Conservation (phyloP, 179 eudicot genomes). For the Amaranthus tricolor region DNA sequence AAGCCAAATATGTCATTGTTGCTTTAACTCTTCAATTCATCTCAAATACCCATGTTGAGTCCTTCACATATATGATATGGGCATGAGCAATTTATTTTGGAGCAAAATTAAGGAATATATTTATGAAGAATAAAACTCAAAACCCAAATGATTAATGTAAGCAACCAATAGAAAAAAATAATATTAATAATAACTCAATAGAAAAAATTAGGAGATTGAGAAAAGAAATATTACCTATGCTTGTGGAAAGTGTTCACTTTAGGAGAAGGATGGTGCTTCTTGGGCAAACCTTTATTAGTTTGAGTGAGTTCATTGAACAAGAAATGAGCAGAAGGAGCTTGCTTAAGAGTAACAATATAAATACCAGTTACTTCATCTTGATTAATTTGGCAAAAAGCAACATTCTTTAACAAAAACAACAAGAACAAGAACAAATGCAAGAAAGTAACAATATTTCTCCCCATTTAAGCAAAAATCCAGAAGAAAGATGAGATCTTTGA, state of each 20-base stretch:
- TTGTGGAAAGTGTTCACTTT: slow-evolving; percentile 50
- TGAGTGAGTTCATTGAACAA: slow-evolving; percentile 33
- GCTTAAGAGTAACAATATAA: slow-evolving; percentile 84
- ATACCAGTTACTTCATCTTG: slow-evolving; percentile 51
- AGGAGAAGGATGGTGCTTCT: slow-evolving; percentile 37
- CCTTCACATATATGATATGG: too few relatives aligned
- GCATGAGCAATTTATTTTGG: too few relatives aligned
- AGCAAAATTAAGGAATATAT: too few relatives aligned
- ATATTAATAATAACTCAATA: background rate
- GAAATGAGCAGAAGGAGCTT: slow-evolving; percentile 60
- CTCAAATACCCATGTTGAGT: too few relatives aligned
- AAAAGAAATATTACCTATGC: slow-evolving; percentile 45
- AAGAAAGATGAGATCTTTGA: slow-evolving; percentile 5
- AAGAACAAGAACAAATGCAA: slow-evolving; percentile 14
- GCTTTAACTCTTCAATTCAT: too few relatives aligned
- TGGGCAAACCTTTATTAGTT: slow-evolving; percentile 20
- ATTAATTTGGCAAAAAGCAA: slow-evolving; percentile 39
- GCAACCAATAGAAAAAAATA: background rate
- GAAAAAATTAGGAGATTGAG: background rate
- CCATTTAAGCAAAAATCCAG: background rate
- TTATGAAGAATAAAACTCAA: background rate
- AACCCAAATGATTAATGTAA: slow-evolving; percentile 12
- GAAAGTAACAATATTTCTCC: slow-evolving; percentile 11
- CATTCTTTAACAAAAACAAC: slow-evolving; percentile 20
- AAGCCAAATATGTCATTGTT: slow-evolving; percentile 2